A percentile compares a stretch with the other conserved stretches of the same genome.
These are phyloP conservation scores for Fusarium succisae DNA, from an alignment of 2,329 filamentous ascomycete genomes.

Conservation along the genomic window DNA sequence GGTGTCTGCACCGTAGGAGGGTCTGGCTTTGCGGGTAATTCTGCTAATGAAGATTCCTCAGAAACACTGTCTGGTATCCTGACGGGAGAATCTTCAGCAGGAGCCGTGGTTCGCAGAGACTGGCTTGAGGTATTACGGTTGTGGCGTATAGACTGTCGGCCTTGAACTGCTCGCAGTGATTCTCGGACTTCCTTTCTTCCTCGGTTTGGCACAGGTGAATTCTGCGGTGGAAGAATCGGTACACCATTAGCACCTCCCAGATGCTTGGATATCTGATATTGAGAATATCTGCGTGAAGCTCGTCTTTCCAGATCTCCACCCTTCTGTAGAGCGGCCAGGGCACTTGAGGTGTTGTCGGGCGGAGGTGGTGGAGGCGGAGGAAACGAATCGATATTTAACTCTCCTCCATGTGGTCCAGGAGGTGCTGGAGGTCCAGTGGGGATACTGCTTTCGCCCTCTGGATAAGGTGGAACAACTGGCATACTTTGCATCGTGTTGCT, in stretches of 20 bases:
- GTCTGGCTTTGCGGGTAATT: slow-evolving; percentile 37
- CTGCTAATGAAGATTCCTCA: slow-evolving; percentile 60
- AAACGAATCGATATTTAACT: slow-evolving; percentile 71
- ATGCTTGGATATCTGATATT: slow-evolving; percentile 96
- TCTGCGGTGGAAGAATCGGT: slow-evolving; percentile 85
- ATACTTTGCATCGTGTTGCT: slow-evolving; percentile 80
- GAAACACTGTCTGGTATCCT: slow-evolving; percentile 69
- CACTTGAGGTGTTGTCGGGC: slow-evolving; percentile 82
- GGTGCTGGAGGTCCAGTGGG: slow-evolving; percentile 55
- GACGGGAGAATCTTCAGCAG: slow-evolving; percentile 69
- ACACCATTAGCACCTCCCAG: slow-evolving; percentile 85
- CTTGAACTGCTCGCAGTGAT: slow-evolving; percentile 76
- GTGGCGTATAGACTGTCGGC: slow-evolving; percentile 61
- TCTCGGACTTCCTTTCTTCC: slow-evolving; percentile 82
- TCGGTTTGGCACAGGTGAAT: slow-evolving; percentile 84
- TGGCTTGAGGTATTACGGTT: slow-evolving; percentile 59
- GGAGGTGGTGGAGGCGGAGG: slow-evolving; percentile 76
- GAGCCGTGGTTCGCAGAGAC: slow-evolving; percentile 47
- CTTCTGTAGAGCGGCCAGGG: slow-evolving; percentile 87
- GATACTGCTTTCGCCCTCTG: slow-evolving; percentile 65
- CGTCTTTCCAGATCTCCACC: slow-evolving; percentile 92
- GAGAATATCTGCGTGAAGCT: slow-evolving; percentile 92
- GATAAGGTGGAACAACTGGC: slow-evolving; percentile 77
- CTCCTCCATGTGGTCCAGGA: slow-evolving; percentile 49
- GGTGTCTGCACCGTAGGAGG: slow-evolving; percentile 65